Conservation (phyloP, 2,329 filamentous ascomycete genomes). For the Didymella pinodella region DNA sequence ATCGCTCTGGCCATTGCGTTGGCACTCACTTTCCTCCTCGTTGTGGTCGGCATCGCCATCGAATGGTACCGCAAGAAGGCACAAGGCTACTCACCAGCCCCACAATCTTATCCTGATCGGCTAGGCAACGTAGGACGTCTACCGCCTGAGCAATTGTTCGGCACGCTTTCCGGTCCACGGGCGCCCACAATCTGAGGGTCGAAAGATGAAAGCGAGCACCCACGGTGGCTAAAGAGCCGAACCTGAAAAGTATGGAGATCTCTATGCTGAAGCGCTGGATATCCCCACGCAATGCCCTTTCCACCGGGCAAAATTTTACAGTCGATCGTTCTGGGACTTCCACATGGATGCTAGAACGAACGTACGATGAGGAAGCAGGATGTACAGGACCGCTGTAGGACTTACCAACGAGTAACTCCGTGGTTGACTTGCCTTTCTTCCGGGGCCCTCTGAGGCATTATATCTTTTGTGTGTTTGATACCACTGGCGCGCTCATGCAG, state of each 20-base stretch:
- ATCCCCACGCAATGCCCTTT: neutral
- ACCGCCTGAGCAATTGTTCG: slow-evolving; percentile 57
- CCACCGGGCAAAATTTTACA: neutral
- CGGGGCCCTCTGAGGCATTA: slow-evolving; percentile 4
- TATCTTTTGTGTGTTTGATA: slow-evolving; percentile 26
- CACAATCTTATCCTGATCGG: slow-evolving; percentile 62
- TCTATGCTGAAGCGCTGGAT: neutral
- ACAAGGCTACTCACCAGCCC: slow-evolving; percentile 82
- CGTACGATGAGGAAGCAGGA: neutral
- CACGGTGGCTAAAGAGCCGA: neutral
- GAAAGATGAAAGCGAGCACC: neutral
- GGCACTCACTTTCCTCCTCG: slow-evolving; percentile 77
- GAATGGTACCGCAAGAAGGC: slow-evolving; percentile 79
- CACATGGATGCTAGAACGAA: neutral
- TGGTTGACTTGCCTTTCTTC: slow-evolving; percentile 10
- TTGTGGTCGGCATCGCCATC: slow-evolving; percentile 75
- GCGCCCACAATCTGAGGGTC: slow-evolving; percentile 43
- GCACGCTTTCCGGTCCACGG: slow-evolving; percentile 44
- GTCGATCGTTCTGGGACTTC: neutral
- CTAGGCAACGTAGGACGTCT: slow-evolving; percentile 59
- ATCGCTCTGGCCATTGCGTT: slow-evolving; percentile 82
- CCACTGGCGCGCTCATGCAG: slow-evolving; percentile 24
- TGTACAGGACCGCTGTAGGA: slow-evolving; percentile 7
- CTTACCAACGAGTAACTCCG: neutral
- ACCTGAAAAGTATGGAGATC: neutral